Evolutionary conservation across 2,329 filamentous ascomycete genomes (phyloP), one percentile per base, ranked within the genome.

Genomic region (Colletotrichum liaoningense): DNA sequence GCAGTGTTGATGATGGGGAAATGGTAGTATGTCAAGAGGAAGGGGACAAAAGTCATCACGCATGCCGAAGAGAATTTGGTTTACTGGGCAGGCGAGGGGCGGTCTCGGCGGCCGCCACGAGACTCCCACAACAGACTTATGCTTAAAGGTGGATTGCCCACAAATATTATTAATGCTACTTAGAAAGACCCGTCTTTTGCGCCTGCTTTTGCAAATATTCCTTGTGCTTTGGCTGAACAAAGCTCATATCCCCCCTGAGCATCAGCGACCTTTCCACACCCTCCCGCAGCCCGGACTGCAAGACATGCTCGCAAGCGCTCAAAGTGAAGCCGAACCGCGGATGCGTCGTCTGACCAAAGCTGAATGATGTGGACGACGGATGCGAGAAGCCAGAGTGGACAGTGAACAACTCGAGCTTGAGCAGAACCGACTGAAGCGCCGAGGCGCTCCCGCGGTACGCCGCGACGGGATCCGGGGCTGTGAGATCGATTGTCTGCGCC

Each of bases 201-300:
- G 71, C 71, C 62, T 73, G 71, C 28, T 35, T 73, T 5, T 42
- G 33, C 56, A 73, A n/a, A 33, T 71, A 54, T 19, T 70, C 71
- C 22, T 52, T 60, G 26, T 73, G 60, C 49, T 49, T 42, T 11
- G 60, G 62, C 62, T 60, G 60, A 55, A 30, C 28, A 24, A 70
- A 70, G 0, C 35, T 49, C 60, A 71, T 56, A 1, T 57, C 22
- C 1, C 28, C 60, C 0, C 35, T 54, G 22, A 70, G 7, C 60
- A 62, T 26, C 46, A 62, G 2, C 16, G 67, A 70, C 28, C 35
- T 60, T 56, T 70, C 49, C 1, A 57, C 35, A 14, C 60, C 56
- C 14, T 66, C 60, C 8, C 67, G 30, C 33, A 73, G 2, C 1
- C 35, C 46, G 3, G 55, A 64, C 14, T 66, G 60, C 28, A 73